These are phyloP conservation scores for Tolypocladium paradoxum DNA, from an alignment of 2,329 filamentous ascomycete species.

Conservation along the genomic window DNA sequence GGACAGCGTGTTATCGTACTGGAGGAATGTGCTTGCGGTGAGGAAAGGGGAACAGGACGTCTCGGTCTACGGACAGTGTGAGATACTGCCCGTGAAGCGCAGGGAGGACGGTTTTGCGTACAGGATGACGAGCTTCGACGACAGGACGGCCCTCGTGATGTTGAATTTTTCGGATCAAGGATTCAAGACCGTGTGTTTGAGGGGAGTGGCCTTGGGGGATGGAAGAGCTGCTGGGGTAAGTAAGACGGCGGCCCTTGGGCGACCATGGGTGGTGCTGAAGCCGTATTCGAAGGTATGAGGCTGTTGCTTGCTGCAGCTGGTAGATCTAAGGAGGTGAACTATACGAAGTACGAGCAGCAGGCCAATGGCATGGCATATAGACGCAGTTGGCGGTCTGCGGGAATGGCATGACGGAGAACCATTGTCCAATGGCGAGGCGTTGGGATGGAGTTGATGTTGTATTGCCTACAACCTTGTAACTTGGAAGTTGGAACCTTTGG, in stretches of 20 bases:
- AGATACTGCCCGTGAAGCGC: neutral
- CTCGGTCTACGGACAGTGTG: slow-evolving; percentile 11
- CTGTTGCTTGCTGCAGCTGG: neutral
- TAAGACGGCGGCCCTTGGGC: neutral
- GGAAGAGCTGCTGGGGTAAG: neutral
- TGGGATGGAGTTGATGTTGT: no score
- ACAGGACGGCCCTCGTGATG: slow-evolving; percentile 8
- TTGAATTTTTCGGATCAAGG: slow-evolving; percentile 4
- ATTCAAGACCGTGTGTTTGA: neutral
- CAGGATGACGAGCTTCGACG: slow-evolving; percentile 10
- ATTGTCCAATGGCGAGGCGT: no score
- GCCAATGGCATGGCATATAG: no score
- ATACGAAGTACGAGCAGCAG: no score
- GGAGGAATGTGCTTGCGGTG: slow-evolving; percentile 7
- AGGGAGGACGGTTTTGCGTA: slow-evolving; percentile 12
- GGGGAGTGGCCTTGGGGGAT: neutral
- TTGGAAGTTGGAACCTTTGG: no score
- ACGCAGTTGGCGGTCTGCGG: no score
- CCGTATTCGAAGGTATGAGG: no score
- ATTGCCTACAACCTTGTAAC: no score
- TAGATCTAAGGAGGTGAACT: no score
- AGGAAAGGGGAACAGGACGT: slow-evolving; percentile 9
- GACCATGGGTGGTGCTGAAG: neutral
- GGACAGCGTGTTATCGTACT: slow-evolving; percentile 9
- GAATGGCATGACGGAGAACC: no score